These are phyloP conservation scores for Microsporum canis DNA, from an alignment of 2,329 filamentous ascomycete genomes.

Conservation along the genomic window DNA sequence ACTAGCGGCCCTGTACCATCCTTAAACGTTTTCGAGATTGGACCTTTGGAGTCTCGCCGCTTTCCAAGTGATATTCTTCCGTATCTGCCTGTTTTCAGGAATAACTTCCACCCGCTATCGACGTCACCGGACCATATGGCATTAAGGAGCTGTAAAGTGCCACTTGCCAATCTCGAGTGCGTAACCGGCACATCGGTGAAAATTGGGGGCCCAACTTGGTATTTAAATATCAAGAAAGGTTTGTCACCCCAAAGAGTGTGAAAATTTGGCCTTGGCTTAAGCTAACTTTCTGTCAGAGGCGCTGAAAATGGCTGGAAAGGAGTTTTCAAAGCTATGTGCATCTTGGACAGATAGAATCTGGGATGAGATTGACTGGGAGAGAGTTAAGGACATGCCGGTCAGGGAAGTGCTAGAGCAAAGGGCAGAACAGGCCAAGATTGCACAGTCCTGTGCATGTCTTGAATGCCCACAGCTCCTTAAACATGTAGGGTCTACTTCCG, in stretches of 20 bases:
- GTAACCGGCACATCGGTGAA: constrained; percentile 59
- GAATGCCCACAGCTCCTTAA: constrained; percentile 70
- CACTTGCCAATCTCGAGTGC: constrained; percentile 69
- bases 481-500: constrained; percentile 54
- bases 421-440: constrained; percentile 48
- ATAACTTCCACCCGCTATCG: constrained; percentile 56
- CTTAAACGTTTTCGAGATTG: constrained; percentile 69
- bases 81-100: constrained; percentile 61
- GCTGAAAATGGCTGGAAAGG: constrained; percentile 51
- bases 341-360: constrained; percentile 65
- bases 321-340: constrained; percentile 56
- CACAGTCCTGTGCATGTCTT: constrained; percentile 54
- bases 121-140: constrained; percentile 55
- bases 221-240: constrained; percentile 42
- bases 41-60: constrained; percentile 53
- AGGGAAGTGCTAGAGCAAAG: constrained; percentile 69
- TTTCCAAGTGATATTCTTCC: constrained; percentile 79
- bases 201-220: constrained; percentile 38
- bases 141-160: constrained; percentile 57
- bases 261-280: constrained; percentile 6
- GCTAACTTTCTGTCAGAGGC: constrained; percentile 31
- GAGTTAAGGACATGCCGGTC: constrained; percentile 70
- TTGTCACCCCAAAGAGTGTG: constrained; percentile 13
- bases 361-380: constrained; percentile 72
- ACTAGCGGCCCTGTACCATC: constrained; percentile 55